phyloP scores from a whole-genome alignment of 1,284 basidiomycete genomes.

The Ceratobasidium sp. region DNA sequence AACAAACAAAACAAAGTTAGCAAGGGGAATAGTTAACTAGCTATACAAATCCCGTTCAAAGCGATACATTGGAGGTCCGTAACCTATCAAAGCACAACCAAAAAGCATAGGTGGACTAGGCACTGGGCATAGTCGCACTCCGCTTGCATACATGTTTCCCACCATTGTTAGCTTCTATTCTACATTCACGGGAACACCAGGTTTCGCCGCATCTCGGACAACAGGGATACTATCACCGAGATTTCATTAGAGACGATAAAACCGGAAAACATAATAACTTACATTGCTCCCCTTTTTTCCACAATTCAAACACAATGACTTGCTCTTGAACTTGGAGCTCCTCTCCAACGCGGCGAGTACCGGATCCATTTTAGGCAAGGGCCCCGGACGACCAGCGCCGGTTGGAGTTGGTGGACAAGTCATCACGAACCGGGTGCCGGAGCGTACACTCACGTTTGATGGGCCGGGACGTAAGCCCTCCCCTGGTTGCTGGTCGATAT shows the following conservation, averaged over 20 bases:
- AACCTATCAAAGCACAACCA: constrained; percentile 4
- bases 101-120: not conserved
- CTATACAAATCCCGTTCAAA: constrained; percentile 2
- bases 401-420: constrained; percentile 19
- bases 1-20: too few species aligned
- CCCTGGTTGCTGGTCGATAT: not conserved
- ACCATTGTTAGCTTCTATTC: constrained; percentile 26
- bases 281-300: constrained; percentile 23
- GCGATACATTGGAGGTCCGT: not conserved
- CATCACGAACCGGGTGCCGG: constrained; percentile 25
- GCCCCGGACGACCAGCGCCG: not conserved
- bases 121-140: not conserved
- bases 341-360: constrained; percentile 24
- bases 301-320: constrained; percentile 17
- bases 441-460: constrained; percentile 2
- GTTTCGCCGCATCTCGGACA: constrained; percentile 18
- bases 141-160: constrained; percentile 29
- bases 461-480: constrained; percentile 9
- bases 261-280: not conserved
- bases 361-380: constrained; percentile 26
- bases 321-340: constrained; percentile 23
- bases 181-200: constrained; percentile 28
- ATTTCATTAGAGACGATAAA: not conserved
- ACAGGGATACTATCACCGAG: constrained; percentile 13
- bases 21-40: not conserved